Evolutionary conservation across 441 rosid species (phyloP).

Genomic region (Pelargonium myrrhifolium): DNA sequence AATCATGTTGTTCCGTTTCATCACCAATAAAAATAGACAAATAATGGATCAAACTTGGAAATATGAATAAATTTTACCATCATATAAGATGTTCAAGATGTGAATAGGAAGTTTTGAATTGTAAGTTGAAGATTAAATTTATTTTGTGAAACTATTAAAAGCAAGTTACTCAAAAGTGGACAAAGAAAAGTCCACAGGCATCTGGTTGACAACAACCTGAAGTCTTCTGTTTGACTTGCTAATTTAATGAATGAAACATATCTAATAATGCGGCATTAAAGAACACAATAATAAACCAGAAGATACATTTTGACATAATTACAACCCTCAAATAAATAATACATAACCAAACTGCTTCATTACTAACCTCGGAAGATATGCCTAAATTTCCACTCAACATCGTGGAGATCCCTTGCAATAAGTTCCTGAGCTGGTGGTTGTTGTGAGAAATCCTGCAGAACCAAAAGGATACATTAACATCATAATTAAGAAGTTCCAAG

Average conservation of each 20-base stretch:
- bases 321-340: background rate
- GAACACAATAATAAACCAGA: background rate
- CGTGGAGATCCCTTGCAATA: constrained; percentile 94
- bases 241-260: background rate
- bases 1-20: background rate
- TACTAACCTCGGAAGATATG: constrained; percentile 87
- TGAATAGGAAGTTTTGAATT: background rate
- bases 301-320: background rate
- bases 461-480: background rate
- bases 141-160: background rate
- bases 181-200: background rate
- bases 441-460: constrained; percentile 75
- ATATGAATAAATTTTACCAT: background rate
- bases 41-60: too few species aligned
- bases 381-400: constrained; percentile 94
- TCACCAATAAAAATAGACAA: background rate
- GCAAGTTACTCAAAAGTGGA: background rate
- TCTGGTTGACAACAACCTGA: background rate
- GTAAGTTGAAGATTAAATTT: background rate
- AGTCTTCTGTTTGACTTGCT: background rate
- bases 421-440: constrained; percentile 98
- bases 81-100: background rate
- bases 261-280: background rate
- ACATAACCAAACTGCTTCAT: background rate
- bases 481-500: constrained; percentile 9